A percentile compares a stretch with the other conserved stretches of the same genome.
Conservation (phyloP, 2,329 filamentous ascomycete genomes). For the Alternaria viburni region DNA sequence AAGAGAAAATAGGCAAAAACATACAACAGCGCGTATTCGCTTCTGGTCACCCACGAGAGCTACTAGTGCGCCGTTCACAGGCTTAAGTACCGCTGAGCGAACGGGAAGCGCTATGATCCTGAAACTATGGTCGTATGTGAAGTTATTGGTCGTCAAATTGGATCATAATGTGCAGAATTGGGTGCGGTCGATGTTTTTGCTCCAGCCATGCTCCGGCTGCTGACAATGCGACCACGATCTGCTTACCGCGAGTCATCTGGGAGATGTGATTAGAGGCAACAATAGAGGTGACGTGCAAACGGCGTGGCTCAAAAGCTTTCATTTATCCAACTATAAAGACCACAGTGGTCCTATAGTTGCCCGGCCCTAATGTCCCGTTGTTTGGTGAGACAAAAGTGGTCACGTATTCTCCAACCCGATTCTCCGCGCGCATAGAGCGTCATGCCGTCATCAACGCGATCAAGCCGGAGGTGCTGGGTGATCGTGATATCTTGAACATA, state of each 20-base stretch:
- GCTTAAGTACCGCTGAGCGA: background rate
- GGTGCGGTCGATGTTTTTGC: too few relatives aligned
- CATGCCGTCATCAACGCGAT: background rate
- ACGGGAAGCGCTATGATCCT: background rate
- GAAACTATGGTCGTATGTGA: background rate
- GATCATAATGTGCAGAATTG: too few relatives aligned
- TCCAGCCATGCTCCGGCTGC: too few relatives aligned
- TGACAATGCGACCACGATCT: too few relatives aligned
- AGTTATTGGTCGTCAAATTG: background rate
- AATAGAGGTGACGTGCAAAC: too few relatives aligned
- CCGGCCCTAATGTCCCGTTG: background rate
- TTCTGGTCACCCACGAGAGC: background rate
- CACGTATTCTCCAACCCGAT: background rate
- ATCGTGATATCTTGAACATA: background rate
- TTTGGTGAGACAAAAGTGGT: background rate
- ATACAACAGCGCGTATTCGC: background rate
- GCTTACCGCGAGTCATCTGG: too few relatives aligned
- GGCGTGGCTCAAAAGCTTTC: too few relatives aligned
- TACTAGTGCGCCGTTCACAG: too few relatives aligned
- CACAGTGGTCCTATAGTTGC: too few relatives aligned
- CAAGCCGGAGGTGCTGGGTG: background rate
- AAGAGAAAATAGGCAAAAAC: background rate
- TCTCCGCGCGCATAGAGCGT: background rate
- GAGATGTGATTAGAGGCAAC: too few relatives aligned
- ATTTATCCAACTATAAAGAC: too few relatives aligned